Evolutionary conservation across 106 monocot species (phyloP).

Genomic region (Dactylorhiza incarnata): DNA sequence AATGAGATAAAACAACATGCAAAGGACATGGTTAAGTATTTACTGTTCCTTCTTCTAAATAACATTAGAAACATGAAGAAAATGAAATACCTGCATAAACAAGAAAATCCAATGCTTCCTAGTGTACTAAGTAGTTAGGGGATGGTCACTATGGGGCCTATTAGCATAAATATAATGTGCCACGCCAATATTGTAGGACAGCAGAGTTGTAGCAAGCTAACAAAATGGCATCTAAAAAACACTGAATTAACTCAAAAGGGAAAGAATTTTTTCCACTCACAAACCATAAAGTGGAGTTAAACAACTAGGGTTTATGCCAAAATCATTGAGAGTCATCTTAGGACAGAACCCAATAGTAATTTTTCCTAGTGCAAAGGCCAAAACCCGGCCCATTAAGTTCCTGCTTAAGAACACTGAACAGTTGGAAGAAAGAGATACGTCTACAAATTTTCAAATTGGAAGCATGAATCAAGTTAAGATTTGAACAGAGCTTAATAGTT

Average conservation of each 20-base stretch:
- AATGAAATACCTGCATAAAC: not conserved
- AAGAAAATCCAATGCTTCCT: not conserved
- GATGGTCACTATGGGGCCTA: not conserved
- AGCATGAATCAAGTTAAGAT: not conserved
- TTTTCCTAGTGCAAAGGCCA: not conserved
- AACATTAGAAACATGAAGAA: not conserved
- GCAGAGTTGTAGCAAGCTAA: not conserved
- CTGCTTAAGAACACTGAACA: slow-evolving; percentile 1
- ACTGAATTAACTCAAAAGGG: not conserved
- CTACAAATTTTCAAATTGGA: not conserved
- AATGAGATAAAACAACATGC: not conserved
- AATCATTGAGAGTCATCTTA: not conserved
- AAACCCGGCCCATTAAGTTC: not conserved
- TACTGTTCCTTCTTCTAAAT: not conserved
- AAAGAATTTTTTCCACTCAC: not conserved
- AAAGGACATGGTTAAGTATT: not conserved
- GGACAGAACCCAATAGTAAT: not conserved
- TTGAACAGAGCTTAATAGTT: not conserved
- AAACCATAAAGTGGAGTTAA: not conserved
- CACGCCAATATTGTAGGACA: not conserved
- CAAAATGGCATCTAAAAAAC: not conserved
- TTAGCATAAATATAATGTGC: not conserved
- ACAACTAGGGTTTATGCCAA: not conserved
- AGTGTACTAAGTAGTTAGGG: not conserved
- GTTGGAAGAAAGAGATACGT: not conserved